Conservation (phyloP, 768 basidiomycete genomes). For the Kockovaella imperatae region DNA sequence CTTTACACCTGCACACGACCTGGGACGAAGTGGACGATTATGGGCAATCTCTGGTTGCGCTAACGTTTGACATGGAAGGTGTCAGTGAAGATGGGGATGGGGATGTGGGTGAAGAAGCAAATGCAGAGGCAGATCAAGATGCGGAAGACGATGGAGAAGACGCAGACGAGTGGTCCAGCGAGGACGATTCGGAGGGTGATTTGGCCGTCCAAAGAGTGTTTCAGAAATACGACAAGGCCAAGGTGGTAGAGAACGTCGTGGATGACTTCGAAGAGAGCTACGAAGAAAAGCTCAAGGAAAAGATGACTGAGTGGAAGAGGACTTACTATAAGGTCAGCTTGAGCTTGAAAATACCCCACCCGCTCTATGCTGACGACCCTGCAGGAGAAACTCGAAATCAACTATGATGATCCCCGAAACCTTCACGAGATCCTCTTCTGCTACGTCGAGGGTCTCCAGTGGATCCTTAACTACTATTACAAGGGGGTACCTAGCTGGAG, state of each 20-base stretch:
- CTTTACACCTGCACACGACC: conserved; percentile 66
- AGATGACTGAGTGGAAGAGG: conserved; percentile 89
- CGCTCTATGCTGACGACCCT: not conserved
- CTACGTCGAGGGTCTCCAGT: conserved; percentile 91
- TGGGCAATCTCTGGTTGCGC: conserved; percentile 44
- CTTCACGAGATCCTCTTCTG: conserved; percentile 65
- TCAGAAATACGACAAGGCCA: conserved; percentile 79
- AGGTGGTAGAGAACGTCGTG: conserved; percentile 58
- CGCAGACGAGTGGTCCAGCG: conserved; percentile 41
- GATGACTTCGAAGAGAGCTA: conserved; percentile 67
- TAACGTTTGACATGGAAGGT: conserved; percentile 41
- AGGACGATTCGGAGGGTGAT: conserved; percentile 62
- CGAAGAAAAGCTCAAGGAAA: conserved; percentile 63
- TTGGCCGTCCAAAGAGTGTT: conserved; percentile 72
- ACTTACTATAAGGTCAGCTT: conserved; percentile 70
- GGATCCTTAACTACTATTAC: conserved; percentile 99
- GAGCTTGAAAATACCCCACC: not conserved
- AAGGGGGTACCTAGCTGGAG: conserved; percentile 94
- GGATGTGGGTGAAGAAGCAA: conserved; percentile 23
- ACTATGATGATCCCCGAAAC: conserved; percentile 57
- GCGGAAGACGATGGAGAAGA: conserved; percentile 39
- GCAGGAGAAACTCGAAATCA: conserved; percentile 80
- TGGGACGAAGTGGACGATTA: conserved; percentile 92
- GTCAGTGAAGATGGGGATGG: conserved; percentile 29
- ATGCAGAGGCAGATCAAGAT: conserved; percentile 35